A percentile compares a stretch with the other conserved stretches of the same genome.
Evolutionary conservation across 1,284 basidiomycete species (phyloP).

Genomic region (Macrocystidia cucumis): DNA sequence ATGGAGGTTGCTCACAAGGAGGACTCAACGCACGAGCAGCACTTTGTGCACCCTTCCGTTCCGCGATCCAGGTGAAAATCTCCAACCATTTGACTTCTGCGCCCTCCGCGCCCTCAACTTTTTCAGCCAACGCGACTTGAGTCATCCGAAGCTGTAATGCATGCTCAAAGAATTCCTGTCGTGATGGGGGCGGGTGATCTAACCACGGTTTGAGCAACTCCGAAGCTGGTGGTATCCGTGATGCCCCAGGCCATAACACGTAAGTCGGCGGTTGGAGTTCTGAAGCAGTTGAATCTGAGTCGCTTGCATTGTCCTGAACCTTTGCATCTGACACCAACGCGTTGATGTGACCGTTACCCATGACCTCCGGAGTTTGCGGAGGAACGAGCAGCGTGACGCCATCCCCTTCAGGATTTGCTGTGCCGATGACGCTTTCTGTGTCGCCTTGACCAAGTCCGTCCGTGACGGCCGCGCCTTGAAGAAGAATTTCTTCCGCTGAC

Average conservation of each 20-base stretch:
- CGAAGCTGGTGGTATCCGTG: slow-evolving; percentile 35
- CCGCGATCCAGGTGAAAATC: slow-evolving; percentile 80
- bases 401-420: no score
- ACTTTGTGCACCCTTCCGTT: no score
- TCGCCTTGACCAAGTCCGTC: no score
- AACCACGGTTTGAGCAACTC: slow-evolving; percentile 44
- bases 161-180: slow-evolving; percentile 66
- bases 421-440: no score
- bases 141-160: slow-evolving; percentile 86
- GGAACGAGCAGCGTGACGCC: not conserved
- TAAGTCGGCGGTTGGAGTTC: no score
- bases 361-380: not conserved
- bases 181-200: slow-evolving; percentile 45
- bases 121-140: slow-evolving; percentile 77
- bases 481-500: slow-evolving; percentile 73
- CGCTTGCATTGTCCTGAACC: no score
- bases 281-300: no score
- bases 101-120: slow-evolving; percentile 79
- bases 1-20: no score
- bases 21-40: no score
- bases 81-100: slow-evolving; percentile 83
- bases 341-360: slow-evolving; percentile 1
- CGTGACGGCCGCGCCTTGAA: slow-evolving; percentile 37
- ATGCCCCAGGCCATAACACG: slow-evolving; percentile 28
- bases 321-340: not conserved